Evolutionary conservation across 805 yeast species (phyloP).

Genomic region (Phaffomyces opuntiae): DNA sequence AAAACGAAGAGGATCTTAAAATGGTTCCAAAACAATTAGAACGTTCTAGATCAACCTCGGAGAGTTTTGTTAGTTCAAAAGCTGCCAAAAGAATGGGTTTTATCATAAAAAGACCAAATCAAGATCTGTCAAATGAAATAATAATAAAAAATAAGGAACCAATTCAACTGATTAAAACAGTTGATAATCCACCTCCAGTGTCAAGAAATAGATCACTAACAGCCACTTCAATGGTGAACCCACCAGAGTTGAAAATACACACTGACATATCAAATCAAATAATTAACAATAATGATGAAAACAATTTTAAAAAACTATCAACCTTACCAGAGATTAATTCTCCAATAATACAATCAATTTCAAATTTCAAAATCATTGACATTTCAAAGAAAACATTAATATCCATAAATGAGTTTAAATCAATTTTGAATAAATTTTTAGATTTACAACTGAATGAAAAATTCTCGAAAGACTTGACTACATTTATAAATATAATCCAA

Average conservation of each 20-base stretch:
- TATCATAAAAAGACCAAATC: constrained; percentile 38
- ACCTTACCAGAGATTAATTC: constrained; percentile 46
- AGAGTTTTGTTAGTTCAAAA: constrained; percentile 43
- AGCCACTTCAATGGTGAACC: constrained; percentile 14
- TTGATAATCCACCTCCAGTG: constrained; percentile 1
- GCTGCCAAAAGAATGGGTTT: constrained; percentile 76
- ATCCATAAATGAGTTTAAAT: constrained; percentile 58
- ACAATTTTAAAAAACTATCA: constrained; percentile 44
- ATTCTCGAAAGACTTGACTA: constrained; percentile 45
- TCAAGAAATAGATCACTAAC: constrained; percentile 20
- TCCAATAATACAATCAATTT: constrained; percentile 3
- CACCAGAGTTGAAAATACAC: constrained; percentile 44
- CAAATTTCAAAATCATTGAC: constrained; percentile 26
- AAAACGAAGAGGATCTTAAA: neutral
- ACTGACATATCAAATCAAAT: neutral
- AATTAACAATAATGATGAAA: neutral
- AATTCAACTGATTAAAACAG: constrained; percentile 5
- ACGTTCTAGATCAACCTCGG: constrained; percentile 31
- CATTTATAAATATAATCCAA: constrained; percentile 40
- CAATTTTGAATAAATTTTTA: constrained; percentile 48
- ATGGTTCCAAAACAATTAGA: constrained; percentile 11
- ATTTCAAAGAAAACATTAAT: constrained; percentile 56
- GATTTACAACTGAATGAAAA: constrained; percentile 52
- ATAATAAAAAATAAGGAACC: constrained; percentile 23
- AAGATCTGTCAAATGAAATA: constrained; percentile 15